phyloP scores from a whole-genome alignment of 2,329 filamentous ascomycete genomes.

The Penicillium sumatraense region DNA sequence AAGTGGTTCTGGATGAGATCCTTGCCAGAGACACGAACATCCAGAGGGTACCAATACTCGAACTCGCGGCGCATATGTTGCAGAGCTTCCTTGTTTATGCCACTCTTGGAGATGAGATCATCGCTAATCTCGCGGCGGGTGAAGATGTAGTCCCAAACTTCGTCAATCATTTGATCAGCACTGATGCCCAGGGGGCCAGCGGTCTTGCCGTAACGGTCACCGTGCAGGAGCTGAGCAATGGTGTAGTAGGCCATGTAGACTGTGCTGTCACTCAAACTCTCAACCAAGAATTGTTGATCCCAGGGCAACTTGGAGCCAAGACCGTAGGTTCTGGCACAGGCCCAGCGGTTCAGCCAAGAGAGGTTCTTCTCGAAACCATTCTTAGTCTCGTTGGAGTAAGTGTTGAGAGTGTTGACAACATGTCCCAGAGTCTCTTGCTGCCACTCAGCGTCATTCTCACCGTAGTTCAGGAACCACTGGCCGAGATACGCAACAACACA shows the following conservation, averaged over 20 bases:
- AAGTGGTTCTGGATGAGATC: conserved; percentile 92
- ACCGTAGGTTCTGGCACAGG: conserved; percentile 88
- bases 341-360: conserved; percentile 94
- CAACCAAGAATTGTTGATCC: conserved; percentile 88
- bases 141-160: conserved; percentile 97
- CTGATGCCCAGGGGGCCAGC: conserved; percentile 71
- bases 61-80: conserved; percentile 87
- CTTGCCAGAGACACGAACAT: conserved; percentile 87
- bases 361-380: conserved; percentile 83
- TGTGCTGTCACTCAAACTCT: conserved; percentile 88
- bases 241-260: conserved; percentile 76
- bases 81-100: conserved; percentile 74
- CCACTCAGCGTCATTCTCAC: conserved; percentile 80
- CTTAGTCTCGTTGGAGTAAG: conserved; percentile 76
- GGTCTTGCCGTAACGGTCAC: conserved; percentile 80
- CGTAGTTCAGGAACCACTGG: conserved; percentile 98
- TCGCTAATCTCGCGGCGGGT: conserved; percentile 72
- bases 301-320: conserved; percentile 93
- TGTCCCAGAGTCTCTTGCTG: conserved; percentile 74
- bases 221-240: conserved; percentile 69
- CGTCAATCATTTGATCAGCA: conserved; percentile 87
- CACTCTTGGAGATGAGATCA: conserved; percentile 66
- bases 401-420: conserved; percentile 75
- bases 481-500: conserved; percentile 93
- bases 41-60: conserved; percentile 95